Base-by-base conservation (phyloP, 805 yeast species). In the Saccharomycopsis fibuligera region DNA sequence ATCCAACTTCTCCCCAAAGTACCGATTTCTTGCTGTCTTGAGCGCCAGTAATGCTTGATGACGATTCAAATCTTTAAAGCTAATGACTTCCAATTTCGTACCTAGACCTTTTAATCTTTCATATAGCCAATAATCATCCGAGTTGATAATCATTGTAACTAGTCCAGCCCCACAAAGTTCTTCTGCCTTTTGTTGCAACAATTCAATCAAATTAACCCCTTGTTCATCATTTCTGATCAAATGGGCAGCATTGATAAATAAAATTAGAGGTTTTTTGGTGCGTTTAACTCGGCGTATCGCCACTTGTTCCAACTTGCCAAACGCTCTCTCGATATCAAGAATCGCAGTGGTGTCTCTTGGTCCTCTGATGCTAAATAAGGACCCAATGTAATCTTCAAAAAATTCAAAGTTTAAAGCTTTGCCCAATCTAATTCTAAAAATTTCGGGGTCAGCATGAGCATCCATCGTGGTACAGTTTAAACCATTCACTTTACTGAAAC, bases 71-170 rank as follows among this genome's bases (percentile, higher is more conserved):
- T 86, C 86, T 43, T 78, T 69, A 33, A 86, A 82, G 51, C 83
- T 79, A 46, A 86, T 67, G 21, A 85, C 79, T 47, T 86, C 93
- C 40, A 86, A 63, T 30, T 91, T 70, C 0, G 95, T 86, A 0
- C 89, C 86, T 17, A 83, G 67, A 47, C 73, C 73, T 57, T 82
- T 83, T 54, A 86, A 67, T 48, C 88, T 76, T 57, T 86, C 93
- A 61, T 84, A 86, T 1, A 86, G 74, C 95, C 95, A 86, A 63
- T 86, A 86, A 58, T 86, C 95, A 33, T 83, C 90, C 51, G 83
- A 75, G 57, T 82, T 82, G 65, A 83, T 82, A 3, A 83, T 66
- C 62, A 82, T 75, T 2, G 83, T 80, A 17, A 78, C 79, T 49
- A 84, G 67, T 0, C 87, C 86, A 0, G 89, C 74, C 1, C 91